These are phyloP conservation scores for Ophiobolus disseminans DNA, from an alignment of 2,329 filamentous ascomycete genomes.

Conservation along the genomic window DNA sequence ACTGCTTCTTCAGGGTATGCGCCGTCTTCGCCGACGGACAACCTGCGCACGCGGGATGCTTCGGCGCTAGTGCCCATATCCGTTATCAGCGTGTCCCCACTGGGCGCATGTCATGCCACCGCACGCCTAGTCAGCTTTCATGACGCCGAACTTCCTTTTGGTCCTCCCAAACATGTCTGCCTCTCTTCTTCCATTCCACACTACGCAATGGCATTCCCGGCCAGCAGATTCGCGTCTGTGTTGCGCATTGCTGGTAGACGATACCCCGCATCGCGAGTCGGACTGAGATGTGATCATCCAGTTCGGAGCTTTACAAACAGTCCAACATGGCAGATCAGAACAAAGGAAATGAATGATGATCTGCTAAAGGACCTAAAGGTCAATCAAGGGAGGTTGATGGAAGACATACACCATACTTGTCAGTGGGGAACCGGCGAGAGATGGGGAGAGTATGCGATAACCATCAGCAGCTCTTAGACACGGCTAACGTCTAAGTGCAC, in stretches of 20 bases:
- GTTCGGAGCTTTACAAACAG: conserved; percentile 40
- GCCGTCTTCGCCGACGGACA: conserved; percentile 18
- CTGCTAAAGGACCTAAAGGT: conserved; percentile 63
- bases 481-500: conserved; percentile 44
- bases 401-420: conserved; percentile 69
- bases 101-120: conserved; percentile 28
- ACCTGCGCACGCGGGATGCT: conserved; percentile 18
- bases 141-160: conserved; percentile 20
- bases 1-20: not conserved
- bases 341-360: conserved; percentile 59
- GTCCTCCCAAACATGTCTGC: conserved; percentile 10
- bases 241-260: conserved; percentile 29
- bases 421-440: conserved; percentile 70
- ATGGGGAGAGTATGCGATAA: conserved; percentile 66
- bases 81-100: conserved; percentile 29
- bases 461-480: not conserved
- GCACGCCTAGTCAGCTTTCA: conserved; percentile 14
- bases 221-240: conserved; percentile 15
- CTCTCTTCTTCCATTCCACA: conserved; percentile 5
- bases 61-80: conserved; percentile 9
- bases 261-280: conserved; percentile 26
- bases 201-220: conserved; percentile 22
- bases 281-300: conserved; percentile 11
- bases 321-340: conserved; percentile 46
- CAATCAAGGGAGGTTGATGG: conserved; percentile 66